phyloP scores from a whole-genome alignment of 345 rosid genomes.

The Punica granatum region DNA sequence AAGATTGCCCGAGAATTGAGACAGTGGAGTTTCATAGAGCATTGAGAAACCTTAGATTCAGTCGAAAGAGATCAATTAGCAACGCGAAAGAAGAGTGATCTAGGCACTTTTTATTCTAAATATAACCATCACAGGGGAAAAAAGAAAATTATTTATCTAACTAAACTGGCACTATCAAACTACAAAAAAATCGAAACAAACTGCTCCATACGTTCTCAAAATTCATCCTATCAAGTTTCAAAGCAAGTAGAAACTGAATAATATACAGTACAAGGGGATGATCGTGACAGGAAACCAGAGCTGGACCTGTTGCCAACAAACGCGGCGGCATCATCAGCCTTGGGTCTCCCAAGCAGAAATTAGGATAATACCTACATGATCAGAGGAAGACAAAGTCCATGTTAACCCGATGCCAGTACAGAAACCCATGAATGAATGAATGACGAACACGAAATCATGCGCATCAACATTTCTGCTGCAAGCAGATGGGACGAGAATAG shows the following conservation, averaged over 20 bases:
- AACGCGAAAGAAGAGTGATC: background rate
- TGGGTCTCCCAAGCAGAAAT: background rate
- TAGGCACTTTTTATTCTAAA: background rate
- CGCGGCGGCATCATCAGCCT: background rate
- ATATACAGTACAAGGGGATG: background rate
- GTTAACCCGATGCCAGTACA: background rate
- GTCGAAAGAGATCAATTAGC: background rate
- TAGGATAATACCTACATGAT: background rate
- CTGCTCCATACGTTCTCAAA: background rate
- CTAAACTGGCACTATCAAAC: background rate
- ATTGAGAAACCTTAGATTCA: background rate
- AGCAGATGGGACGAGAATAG: too few species aligned
- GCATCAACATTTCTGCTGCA: too few species aligned
- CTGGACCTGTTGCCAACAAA: background rate
- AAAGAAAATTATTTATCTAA: background rate
- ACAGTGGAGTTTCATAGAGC: too few species aligned
- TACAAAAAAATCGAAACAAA: background rate
- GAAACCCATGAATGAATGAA: background rate
- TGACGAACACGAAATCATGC: background rate
- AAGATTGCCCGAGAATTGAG: too few species aligned
- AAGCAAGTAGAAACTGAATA: background rate
- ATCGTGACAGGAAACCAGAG: background rate
- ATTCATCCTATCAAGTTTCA: background rate
- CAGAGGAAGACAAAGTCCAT: background rate
- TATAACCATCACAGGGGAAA: background rate